Evolutionary conservation across 768 basidiomycete species (phyloP).

Genomic region (Boletus vermiculosoides): DNA sequence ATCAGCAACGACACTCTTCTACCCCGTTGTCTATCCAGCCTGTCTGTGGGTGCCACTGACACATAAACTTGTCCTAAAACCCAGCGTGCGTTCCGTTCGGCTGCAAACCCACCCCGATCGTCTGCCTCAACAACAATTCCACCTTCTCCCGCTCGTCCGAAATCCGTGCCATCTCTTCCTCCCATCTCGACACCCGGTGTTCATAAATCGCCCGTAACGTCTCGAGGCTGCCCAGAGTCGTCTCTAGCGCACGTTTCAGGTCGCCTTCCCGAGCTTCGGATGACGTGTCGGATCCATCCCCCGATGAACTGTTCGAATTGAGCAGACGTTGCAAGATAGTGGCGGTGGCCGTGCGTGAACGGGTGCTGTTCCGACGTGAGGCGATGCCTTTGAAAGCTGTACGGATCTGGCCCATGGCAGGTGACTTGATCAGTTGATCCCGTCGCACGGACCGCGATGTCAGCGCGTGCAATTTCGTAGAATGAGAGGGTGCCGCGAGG

Average conservation of each 20-base stretch:
- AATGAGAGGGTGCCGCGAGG: slow-evolving; percentile 72
- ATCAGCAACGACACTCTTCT: neutral
- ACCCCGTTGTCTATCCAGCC: neutral
- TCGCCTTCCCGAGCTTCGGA: slow-evolving; percentile 57
- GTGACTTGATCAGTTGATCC: slow-evolving; percentile 46
- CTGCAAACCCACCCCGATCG: slow-evolving; percentile 45
- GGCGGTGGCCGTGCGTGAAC: slow-evolving; percentile 42
- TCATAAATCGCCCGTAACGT: slow-evolving; percentile 65
- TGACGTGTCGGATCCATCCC: slow-evolving; percentile 56
- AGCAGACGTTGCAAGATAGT: slow-evolving; percentile 49
- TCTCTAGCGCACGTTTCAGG: slow-evolving; percentile 64
- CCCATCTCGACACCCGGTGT: slow-evolving; percentile 65
- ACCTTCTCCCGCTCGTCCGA: slow-evolving; percentile 67
- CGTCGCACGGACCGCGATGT: slow-evolving; percentile 71
- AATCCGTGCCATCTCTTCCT: slow-evolving; percentile 65
- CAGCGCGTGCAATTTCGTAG: slow-evolving; percentile 60
- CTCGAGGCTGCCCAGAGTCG: slow-evolving; percentile 64
- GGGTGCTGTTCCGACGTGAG: slow-evolving; percentile 48
- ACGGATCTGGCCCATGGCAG: slow-evolving; percentile 53
- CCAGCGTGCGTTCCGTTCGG: slow-evolving; percentile 17
- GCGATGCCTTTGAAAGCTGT: slow-evolving; percentile 60
- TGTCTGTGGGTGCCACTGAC: neutral
- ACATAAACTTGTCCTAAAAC: neutral
- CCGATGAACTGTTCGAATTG: slow-evolving; percentile 39
- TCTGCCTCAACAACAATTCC: slow-evolving; percentile 63